Evolutionary conservation across 495 filamentous ascomycete species (phyloP).

Genomic region (Xylaria cubensis): DNA sequence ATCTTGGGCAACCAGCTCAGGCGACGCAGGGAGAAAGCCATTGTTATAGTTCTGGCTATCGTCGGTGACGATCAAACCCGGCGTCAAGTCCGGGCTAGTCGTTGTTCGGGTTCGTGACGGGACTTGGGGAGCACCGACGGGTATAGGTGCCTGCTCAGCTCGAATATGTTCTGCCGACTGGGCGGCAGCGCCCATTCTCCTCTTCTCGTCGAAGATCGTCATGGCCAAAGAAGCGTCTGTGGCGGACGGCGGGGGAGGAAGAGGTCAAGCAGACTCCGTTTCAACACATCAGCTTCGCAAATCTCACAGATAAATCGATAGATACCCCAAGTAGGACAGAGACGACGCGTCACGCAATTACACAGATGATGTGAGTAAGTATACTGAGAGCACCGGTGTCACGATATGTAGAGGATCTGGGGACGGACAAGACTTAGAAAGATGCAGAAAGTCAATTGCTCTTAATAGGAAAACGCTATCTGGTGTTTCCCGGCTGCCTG

Average conservation of each 20-base stretch:
- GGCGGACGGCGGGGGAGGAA: background rate
- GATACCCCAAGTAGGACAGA: background rate
- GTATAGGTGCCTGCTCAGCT: constrained; percentile 13
- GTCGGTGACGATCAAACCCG: constrained; percentile 8
- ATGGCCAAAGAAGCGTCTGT: background rate
- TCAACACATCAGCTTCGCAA: background rate
- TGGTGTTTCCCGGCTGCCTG: constrained; percentile 2
- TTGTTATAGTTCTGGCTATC: constrained; percentile 22
- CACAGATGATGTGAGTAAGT: constrained; percentile 10
- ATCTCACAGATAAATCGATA: background rate
- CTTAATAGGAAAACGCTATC: constrained; percentile 2
- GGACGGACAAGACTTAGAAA: background rate
- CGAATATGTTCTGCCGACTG: background rate
- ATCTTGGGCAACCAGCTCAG: constrained; percentile 40
- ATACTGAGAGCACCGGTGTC: background rate
- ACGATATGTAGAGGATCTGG: constrained; percentile 6
- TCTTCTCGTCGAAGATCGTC: constrained; percentile 21
- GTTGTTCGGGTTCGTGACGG: background rate
- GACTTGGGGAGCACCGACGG: background rate
- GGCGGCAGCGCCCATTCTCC: background rate
- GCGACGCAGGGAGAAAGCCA: constrained; percentile 36
- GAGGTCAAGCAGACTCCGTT: background rate
- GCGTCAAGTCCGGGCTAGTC: background rate
- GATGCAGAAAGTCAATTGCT: constrained; percentile 2
- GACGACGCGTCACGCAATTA: constrained; percentile 12